These are phyloP conservation scores for Magnusiomyces sp. DNA, from an alignment of 1,139 yeast species.

Conservation along the genomic window DNA sequence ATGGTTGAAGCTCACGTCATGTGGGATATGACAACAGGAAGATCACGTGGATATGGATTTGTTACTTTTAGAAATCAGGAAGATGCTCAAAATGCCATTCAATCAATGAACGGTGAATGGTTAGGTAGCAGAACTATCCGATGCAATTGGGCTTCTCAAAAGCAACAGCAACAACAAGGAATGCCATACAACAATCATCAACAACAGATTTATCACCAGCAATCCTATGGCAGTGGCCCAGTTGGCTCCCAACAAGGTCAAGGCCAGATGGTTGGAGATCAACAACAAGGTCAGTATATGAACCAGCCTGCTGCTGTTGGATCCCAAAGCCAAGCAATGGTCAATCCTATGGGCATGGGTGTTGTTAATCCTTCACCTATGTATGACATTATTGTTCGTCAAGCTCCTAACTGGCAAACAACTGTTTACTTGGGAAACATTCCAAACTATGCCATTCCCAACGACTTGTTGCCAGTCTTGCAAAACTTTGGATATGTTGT, in stretches of 20 bases:
- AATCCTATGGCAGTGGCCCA: not conserved
- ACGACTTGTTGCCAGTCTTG: slow-evolving; percentile 65
- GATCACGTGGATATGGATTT: slow-evolving; percentile 89
- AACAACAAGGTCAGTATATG: not conserved
- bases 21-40: slow-evolving; percentile 96
- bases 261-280: not conserved
- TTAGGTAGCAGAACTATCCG: slow-evolving; percentile 71
- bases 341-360: not conserved
- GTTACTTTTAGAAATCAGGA: slow-evolving; percentile 61
- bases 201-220: slow-evolving; percentile 3
- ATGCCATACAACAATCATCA: not conserved
- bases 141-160: slow-evolving; percentile 85
- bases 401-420: slow-evolving; percentile 64
- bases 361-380: slow-evolving; percentile 13
- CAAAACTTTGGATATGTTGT: slow-evolving; percentile 77
- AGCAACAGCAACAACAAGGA: slow-evolving; percentile 21
- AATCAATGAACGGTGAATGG: slow-evolving; percentile 65
- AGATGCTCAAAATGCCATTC: slow-evolving; percentile 71
- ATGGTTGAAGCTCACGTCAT: slow-evolving; percentile 82
- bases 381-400: slow-evolving; percentile 18
- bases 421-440: slow-evolving; percentile 84
- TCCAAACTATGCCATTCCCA: slow-evolving; percentile 65
- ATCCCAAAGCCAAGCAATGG: not conserved
- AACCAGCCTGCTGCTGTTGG: slow-evolving; percentile 1
- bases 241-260: not conserved